phyloP scores from a whole-genome alignment of 2,329 filamentous ascomycete genomes.

The Alternaria consortialis region DNA sequence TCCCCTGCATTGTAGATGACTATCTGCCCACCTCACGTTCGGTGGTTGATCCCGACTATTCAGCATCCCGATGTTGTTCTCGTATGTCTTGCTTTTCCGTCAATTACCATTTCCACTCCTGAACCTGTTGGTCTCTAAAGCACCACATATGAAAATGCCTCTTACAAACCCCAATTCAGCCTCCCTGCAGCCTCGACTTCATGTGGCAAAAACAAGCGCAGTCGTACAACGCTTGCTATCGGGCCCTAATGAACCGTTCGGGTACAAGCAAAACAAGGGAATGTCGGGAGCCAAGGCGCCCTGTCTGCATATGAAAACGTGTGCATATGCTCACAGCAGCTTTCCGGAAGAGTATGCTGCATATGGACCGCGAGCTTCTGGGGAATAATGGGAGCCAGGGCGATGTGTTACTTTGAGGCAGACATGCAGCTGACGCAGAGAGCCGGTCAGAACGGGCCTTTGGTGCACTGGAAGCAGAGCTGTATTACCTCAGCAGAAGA shows the following conservation, averaged over 20 bases:
- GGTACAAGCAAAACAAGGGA: constrained; percentile 2
- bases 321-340: constrained; percentile 4
- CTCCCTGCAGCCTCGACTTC: neutral
- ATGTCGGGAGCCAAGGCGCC: constrained; percentile 17
- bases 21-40: neutral
- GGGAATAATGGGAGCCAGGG: constrained; percentile 17
- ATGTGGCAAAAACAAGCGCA: constrained; percentile 1
- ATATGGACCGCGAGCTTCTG: neutral
- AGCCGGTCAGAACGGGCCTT: constrained; percentile 1
- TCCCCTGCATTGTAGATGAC: constrained; percentile 5
- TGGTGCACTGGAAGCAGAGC: neutral
- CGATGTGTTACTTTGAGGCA: constrained; percentile 1
- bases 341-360: neutral
- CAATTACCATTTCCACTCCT: neutral
- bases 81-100: constrained; percentile 4
- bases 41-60: neutral
- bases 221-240: constrained; percentile 13
- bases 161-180: neutral
- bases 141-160: neutral
- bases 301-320: constrained; percentile 9
- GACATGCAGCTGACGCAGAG: constrained; percentile 10
- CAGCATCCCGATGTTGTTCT: constrained; percentile 6
- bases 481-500: neutral
- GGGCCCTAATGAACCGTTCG: constrained; percentile 1
- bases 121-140: constrained; percentile 1